Conservation (phyloP, 257 asterid species). For the Jaltomata sinuosa region DNA sequence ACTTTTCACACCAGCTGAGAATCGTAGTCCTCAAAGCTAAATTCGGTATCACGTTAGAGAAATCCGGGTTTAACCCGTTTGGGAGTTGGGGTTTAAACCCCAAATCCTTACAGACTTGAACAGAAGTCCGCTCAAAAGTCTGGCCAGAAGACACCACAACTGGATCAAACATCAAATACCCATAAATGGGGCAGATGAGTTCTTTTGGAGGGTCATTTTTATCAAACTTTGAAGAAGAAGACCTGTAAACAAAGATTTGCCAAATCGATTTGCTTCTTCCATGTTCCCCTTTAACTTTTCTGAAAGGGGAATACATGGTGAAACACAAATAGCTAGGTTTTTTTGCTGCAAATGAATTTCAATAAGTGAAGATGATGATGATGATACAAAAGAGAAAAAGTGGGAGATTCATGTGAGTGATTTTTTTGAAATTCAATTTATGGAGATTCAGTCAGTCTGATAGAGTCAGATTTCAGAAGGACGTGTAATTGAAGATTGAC, state of each 20-base stretch:
- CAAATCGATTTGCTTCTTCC: constrained; percentile 36
- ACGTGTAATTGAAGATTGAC: background rate
- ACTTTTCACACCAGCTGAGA: constrained; percentile 53
- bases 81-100: constrained; percentile 47
- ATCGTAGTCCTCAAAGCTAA: constrained; percentile 59
- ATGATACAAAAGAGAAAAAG: background rate
- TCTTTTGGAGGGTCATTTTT: constrained; percentile 40
- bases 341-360: background rate
- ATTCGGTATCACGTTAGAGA: constrained; percentile 61
- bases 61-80: constrained; percentile 59
- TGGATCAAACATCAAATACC: constrained; percentile 71
- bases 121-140: constrained; percentile 61
- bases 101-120: constrained; percentile 48
- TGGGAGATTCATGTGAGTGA: background rate
- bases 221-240: constrained; percentile 17
- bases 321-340: no score
- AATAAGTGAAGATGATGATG: background rate
- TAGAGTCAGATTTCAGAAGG: background rate
- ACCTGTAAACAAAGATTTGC: constrained; percentile 37
- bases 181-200: constrained; percentile 68
- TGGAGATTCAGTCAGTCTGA: background rate
- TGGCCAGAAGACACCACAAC: constrained; percentile 81
- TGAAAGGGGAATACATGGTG: constrained; percentile 4
- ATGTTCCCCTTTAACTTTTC: constrained; percentile 8
- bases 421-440: background rate